These are phyloP conservation scores for Aspergillus nanangensis DNA, from an alignment of 495 filamentous ascomycete genomes.

Conservation along the genomic window DNA sequence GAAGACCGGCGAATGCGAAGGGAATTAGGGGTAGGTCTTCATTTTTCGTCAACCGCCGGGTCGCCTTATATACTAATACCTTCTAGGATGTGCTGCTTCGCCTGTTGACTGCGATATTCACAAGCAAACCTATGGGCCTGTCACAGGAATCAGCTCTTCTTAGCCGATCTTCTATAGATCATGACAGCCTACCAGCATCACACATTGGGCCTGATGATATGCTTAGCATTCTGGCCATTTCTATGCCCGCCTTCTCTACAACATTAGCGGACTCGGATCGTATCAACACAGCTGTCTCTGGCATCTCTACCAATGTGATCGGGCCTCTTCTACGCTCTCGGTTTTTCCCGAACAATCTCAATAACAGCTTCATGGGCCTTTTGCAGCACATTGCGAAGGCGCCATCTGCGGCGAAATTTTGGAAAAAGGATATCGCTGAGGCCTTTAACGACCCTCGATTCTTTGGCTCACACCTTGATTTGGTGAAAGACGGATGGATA, in stretches of 20 bases:
- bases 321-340: conserved; percentile 80
- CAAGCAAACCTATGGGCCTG: conserved; percentile 69
- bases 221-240: conserved; percentile 69
- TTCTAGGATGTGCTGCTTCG: conserved; percentile 80
- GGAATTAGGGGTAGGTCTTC: conserved; percentile 73
- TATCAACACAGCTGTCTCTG: conserved; percentile 67
- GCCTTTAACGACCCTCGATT: conserved; percentile 88
- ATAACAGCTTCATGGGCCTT: conserved; percentile 62
- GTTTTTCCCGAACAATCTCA: conserved; percentile 82
- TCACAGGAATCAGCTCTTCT: conserved; percentile 39
- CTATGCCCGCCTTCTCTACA: conserved; percentile 78
- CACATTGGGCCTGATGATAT: conserved; percentile 65
- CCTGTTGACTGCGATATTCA: conserved; percentile 85
- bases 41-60: neutral
- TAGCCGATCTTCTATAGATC: conserved; percentile 39
- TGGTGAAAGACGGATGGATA: conserved; percentile 75
- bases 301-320: conserved; percentile 79
- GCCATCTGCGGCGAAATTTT: conserved; percentile 75
- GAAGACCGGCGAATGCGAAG: conserved; percentile 92
- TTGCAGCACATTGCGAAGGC: conserved; percentile 73
- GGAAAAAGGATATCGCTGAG: conserved; percentile 90
- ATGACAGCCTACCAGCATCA: conserved; percentile 35
- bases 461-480: conserved; percentile 59
- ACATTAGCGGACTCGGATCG: conserved; percentile 84
- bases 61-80: conserved; percentile 21